phyloP scores from a whole-genome alignment of 805 yeast species.

The Starmerella stigmatis region DNA sequence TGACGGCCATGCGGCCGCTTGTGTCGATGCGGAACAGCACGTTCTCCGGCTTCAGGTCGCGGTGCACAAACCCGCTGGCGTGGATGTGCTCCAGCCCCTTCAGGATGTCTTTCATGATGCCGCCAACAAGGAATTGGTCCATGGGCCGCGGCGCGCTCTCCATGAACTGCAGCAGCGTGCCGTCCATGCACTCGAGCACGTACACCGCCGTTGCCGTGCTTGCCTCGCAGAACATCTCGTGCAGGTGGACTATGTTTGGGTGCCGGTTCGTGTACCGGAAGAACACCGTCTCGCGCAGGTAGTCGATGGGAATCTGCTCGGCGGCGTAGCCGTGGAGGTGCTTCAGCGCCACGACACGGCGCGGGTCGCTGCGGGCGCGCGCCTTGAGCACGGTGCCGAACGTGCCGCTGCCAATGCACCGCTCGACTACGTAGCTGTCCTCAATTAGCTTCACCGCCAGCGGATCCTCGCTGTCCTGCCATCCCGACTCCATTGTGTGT shows the following conservation, averaged over 20 bases:
- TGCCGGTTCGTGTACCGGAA: constrained; percentile 52
- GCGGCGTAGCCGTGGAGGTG: constrained; percentile 46
- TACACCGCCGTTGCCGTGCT: constrained; percentile 53
- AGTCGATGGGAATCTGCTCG: constrained; percentile 41
- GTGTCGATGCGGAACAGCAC: constrained; percentile 54
- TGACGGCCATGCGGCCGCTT: constrained; percentile 45
- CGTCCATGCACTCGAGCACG: constrained; percentile 82
- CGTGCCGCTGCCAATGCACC: constrained; percentile 22
- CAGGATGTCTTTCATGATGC: constrained; percentile 33
- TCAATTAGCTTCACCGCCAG: neutral
- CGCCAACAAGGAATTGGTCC: constrained; percentile 1
- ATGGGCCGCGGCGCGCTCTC: neutral
- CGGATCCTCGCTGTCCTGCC: neutral
- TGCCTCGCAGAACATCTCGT: constrained; percentile 70
- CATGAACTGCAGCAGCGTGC: constrained; percentile 67
- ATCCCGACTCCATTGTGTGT: neutral
- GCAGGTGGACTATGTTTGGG: constrained; percentile 58
- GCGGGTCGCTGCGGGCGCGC: constrained; percentile 18
- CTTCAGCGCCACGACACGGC: constrained; percentile 59
- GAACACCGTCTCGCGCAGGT: constrained; percentile 32
- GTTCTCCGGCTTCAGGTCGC: constrained; percentile 93
- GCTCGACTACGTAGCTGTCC: neutral
- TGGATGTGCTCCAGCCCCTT: constrained; percentile 80
- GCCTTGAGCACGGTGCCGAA: constrained; percentile 29
- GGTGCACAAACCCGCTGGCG: constrained; percentile 54